These are phyloP conservation scores for Aspergillus niger DNA, from an alignment of 2,329 filamentous ascomycete genomes.

Conservation along the genomic window DNA sequence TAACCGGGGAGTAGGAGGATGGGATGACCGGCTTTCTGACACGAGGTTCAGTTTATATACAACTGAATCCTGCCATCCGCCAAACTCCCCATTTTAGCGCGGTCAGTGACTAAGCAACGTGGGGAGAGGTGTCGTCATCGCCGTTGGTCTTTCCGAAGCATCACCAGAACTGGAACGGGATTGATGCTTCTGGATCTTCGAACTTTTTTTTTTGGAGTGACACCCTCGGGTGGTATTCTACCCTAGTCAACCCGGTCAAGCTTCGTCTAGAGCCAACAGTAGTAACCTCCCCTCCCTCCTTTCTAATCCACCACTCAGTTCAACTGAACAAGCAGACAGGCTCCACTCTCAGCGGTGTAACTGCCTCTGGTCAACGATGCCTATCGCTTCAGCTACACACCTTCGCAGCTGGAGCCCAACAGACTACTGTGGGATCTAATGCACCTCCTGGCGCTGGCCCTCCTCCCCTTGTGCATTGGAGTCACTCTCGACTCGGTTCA, in stretches of 20 bases:
- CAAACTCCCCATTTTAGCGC: neutral
- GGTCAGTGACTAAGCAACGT: conserved; percentile 4
- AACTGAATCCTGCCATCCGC: no score
- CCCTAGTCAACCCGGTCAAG: neutral
- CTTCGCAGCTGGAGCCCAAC: neutral
- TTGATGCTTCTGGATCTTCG: no score
- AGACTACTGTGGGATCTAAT: neutral
- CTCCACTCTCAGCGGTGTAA: neutral
- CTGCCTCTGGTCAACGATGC: neutral
- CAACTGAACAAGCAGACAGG: neutral
- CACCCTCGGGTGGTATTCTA: no score
- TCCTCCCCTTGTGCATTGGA: neutral
- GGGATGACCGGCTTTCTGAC: neutral
- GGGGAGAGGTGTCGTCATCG: neutral
- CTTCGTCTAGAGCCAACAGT: neutral
- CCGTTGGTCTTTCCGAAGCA: neutral
- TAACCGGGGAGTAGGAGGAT: neutral
- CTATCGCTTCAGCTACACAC: neutral
- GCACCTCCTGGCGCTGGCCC: neutral
- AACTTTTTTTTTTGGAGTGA: no score
- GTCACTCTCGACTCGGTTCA: neutral
- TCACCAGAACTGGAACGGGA: no score
- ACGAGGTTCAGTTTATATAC: conserved; percentile 4
- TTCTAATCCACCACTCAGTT: no score
- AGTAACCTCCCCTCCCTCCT: neutral